Evolutionary conservation across 2,329 filamentous ascomycete species (phyloP).

Genomic region (Corinectria fuckeliana): DNA sequence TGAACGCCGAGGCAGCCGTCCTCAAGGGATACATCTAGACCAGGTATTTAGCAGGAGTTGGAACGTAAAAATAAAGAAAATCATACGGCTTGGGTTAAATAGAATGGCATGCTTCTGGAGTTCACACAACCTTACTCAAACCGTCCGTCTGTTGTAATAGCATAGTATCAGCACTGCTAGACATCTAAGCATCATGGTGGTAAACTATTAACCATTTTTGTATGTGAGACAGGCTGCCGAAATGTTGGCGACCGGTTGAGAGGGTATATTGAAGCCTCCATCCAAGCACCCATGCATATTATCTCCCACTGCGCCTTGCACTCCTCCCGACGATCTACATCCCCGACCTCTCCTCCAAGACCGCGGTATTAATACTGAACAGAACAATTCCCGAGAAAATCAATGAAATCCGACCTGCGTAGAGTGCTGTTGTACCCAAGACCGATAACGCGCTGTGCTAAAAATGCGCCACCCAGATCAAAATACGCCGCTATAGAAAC

Average conservation of each 20-base stretch:
- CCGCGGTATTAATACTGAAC: background rate
- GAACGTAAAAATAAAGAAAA: slow-evolving; percentile 3
- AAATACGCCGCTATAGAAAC: slow-evolving; percentile 5
- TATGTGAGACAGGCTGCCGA: slow-evolving; percentile 1
- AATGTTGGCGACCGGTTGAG: background rate
- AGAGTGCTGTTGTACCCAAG: slow-evolving; percentile 3
- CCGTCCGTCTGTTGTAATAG: background rate
- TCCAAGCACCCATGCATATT: slow-evolving; percentile 1
- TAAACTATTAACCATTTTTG: background rate
- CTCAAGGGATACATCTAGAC: slow-evolving; percentile 81
- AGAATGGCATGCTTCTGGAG: slow-evolving; percentile 9
- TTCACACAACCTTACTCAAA: background rate
- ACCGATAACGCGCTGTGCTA: background rate
- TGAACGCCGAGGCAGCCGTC: slow-evolving; percentile 92
- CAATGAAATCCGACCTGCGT: background rate
- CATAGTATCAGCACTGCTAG: background rate
- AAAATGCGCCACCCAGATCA: background rate
- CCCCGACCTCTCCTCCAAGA: background rate
- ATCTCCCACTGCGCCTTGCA: slow-evolving; percentile 4
- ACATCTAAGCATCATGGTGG: background rate
- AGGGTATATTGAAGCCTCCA: slow-evolving; percentile 12
- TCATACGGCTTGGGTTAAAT: slow-evolving; percentile 2
- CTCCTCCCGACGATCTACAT: slow-evolving; percentile 7
- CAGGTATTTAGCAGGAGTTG: background rate
- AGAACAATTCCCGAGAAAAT: background rate